These are phyloP conservation scores for Houttuynia cordata DNA, from an alignment of 164 flowering plant genomes.

Conservation along the genomic window DNA sequence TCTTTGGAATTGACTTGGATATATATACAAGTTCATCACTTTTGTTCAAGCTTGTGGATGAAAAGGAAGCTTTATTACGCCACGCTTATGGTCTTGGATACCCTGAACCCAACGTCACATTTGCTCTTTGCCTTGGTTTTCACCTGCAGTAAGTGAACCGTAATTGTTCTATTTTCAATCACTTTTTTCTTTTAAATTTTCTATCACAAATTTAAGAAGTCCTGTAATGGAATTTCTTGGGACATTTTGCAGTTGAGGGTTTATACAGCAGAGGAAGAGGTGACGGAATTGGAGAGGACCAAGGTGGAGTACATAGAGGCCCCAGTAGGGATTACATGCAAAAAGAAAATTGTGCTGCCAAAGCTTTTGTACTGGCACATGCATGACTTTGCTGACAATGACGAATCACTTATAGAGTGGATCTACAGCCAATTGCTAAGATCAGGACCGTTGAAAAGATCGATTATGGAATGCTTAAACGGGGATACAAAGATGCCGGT, in stretches of 20 bases:
- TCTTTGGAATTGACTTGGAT: conserved; percentile 14
- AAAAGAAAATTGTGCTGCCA: conserved; percentile 72
- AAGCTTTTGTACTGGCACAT: conserved; percentile 86
- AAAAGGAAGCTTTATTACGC: conserved; percentile 61
- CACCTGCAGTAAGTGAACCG: conserved; percentile 71
- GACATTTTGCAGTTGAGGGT: conserved; percentile 75
- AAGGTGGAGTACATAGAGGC: conserved; percentile 82
- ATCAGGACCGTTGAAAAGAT: conserved; percentile 41
- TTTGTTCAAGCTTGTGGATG: conserved; percentile 19
- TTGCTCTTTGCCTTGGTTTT: conserved; percentile 91
- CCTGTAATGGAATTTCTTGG: no score
- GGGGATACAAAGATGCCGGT: conserved; percentile 31
- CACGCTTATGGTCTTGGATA: conserved; percentile 69
- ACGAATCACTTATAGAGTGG: conserved; percentile 85
- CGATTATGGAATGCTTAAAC: conserved; percentile 61
- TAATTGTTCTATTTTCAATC: no score
- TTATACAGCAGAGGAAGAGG: conserved; percentile 64
- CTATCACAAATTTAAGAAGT: neutral
- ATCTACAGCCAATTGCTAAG: conserved; percentile 80
- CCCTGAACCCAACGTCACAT: conserved; percentile 86
- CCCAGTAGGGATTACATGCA: conserved; percentile 60
- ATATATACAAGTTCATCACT: conserved; percentile 5
- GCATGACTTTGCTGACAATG: conserved; percentile 78
- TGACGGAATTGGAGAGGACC: conserved; percentile 64
- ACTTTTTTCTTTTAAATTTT: no score